Percentiles rank a stretch among this genome's conserved stretches.
phyloP scores from a whole-genome alignment of 2,329 filamentous ascomycete genomes.

The Apiospora hydei region DNA sequence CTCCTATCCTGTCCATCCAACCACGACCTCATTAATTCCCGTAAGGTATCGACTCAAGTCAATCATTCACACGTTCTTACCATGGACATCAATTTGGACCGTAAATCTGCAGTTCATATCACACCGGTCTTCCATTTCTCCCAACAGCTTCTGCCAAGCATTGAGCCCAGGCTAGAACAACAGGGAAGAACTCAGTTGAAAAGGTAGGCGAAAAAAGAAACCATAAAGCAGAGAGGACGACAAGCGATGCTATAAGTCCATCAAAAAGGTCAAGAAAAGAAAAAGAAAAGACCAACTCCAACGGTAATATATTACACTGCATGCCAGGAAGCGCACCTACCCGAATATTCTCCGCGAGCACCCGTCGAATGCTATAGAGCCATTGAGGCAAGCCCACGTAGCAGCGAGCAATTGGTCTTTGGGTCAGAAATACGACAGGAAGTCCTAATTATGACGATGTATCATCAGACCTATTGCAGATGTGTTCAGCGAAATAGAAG shows the following conservation, averaged over 20 bases:
- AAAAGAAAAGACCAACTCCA: not conserved
- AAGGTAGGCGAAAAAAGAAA: not conserved
- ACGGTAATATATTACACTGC: not conserved
- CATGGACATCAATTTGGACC: no score
- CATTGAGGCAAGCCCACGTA: not conserved
- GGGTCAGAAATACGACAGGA: not conserved
- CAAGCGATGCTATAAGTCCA: not conserved
- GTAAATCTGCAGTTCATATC: not conserved
- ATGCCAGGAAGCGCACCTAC: not conserved
- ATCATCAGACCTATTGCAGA: not conserved
- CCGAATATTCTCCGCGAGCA: not conserved
- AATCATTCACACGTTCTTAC: not conserved
- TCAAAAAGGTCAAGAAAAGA: not conserved
- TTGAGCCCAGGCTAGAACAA: not conserved
- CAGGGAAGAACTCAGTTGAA: not conserved
- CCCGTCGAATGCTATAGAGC: not conserved
- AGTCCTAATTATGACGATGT: not conserved
- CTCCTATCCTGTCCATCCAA: not conserved
- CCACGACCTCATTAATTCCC: not conserved
- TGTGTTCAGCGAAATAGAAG: not conserved
- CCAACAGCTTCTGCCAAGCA: not conserved
- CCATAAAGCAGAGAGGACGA: no score
- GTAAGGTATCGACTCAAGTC: no score
- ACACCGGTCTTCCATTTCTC: not conserved
- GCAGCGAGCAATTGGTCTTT: not conserved